phyloP scores from a whole-genome alignment of 495 filamentous ascomycete species.

The Penicillium antarcticum region DNA sequence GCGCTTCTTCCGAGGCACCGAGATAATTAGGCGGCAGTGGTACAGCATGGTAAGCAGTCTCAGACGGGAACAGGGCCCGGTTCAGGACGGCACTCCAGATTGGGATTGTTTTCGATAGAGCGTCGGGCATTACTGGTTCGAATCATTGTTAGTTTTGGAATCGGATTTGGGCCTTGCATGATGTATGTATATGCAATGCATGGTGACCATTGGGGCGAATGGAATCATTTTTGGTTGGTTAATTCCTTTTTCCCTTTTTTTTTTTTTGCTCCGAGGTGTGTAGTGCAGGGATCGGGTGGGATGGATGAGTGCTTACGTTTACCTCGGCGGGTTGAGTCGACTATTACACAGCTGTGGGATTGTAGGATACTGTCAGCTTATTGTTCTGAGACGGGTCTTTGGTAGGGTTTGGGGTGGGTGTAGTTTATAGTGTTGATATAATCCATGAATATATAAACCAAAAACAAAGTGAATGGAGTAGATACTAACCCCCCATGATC shows the following conservation, averaged over 20 bases:
- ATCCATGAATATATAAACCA: not conserved
- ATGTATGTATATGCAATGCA: not conserved
- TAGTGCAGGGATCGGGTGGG: not conserved
- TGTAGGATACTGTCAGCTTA: slow-evolving; percentile 2
- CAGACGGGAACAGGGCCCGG: slow-evolving; percentile 65
- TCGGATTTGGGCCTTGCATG: too few relatives aligned
- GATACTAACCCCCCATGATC: slow-evolving; percentile 59
- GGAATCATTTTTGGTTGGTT: not conserved
- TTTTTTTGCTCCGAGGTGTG: too few relatives aligned
- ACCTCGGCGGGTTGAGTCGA: slow-evolving; percentile 90
- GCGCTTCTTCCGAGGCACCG: slow-evolving; percentile 69
- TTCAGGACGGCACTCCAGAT: slow-evolving; percentile 92
- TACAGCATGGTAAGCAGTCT: slow-evolving; percentile 47
- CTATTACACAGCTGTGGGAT: slow-evolving; percentile 70
- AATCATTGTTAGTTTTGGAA: too few relatives aligned
- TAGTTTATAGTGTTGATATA: not conserved
- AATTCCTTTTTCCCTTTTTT: too few relatives aligned
- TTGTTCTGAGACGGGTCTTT: not conserved
- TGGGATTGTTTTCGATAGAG: slow-evolving; percentile 87
- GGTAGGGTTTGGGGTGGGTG: not conserved
- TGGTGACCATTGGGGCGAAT: not conserved
- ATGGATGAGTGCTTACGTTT: slow-evolving; percentile 57
- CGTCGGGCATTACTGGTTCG: slow-evolving; percentile 76
- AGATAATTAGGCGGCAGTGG: slow-evolving; percentile 65
- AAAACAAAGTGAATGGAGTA: not conserved